Conservation (phyloP, 2,329 filamentous ascomycete genomes). For the Macroventuria anomochaeta region DNA sequence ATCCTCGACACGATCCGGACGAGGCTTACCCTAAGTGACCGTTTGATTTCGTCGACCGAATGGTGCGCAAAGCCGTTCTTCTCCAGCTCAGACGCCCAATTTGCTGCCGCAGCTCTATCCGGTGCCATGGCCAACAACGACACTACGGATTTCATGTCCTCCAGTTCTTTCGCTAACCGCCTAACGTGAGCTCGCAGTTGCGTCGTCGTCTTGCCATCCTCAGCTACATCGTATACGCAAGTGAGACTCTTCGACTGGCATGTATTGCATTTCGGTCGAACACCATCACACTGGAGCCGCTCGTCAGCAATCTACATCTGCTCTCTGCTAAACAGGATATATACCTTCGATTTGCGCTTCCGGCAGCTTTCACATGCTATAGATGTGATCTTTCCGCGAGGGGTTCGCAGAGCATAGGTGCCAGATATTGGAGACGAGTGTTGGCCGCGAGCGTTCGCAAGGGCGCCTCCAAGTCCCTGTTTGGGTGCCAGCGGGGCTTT, state of each 20-base stretch:
- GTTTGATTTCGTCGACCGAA: conserved; percentile 46
- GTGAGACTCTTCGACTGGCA: conserved; percentile 48
- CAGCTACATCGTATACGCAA: conserved; percentile 49
- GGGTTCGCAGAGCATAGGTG: conserved; percentile 46
- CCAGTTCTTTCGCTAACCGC: conserved; percentile 47
- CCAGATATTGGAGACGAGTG: conserved; percentile 47
- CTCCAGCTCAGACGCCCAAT: conserved; percentile 46
- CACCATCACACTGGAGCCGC: conserved; percentile 43
- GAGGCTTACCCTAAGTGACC: conserved; percentile 43
- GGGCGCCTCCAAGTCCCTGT: conserved; percentile 42
- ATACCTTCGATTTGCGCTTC: conserved; percentile 49
- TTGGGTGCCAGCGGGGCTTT: conserved; percentile 49
- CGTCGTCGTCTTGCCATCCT: conserved; percentile 49
- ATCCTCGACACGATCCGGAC: neutral
- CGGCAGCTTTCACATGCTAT: conserved; percentile 50
- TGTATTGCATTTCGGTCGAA: conserved; percentile 49
- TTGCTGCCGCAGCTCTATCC: conserved; percentile 44
- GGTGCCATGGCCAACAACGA: conserved; percentile 45
- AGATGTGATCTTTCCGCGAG: conserved; percentile 49
- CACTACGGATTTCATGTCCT: conserved; percentile 49
- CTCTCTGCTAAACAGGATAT: neutral
- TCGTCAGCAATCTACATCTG: conserved; percentile 16
- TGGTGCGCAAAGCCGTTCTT: conserved; percentile 49
- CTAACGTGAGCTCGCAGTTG: conserved; percentile 48
- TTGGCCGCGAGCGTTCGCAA: conserved; percentile 40